Conservation (phyloP, 768 basidiomycete genomes). For the Tricholoma saponaceum region DNA sequence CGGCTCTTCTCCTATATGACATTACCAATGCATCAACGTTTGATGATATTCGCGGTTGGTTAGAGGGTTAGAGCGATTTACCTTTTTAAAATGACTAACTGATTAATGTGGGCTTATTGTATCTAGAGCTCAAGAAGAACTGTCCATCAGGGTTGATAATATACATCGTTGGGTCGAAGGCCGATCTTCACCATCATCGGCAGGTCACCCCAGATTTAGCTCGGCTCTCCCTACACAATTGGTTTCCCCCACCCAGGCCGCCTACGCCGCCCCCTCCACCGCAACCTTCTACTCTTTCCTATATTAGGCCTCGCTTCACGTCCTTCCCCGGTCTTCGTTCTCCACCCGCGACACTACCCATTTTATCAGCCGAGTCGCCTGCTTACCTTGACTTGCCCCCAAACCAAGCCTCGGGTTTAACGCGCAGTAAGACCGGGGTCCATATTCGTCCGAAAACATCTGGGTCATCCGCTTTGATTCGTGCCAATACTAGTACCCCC, state of each 20-base stretch:
- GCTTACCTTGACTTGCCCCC: conserved; percentile 62
- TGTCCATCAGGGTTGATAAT: conserved; percentile 86
- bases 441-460: conserved; percentile 44
- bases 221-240: conserved; percentile 77
- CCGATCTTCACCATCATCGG: conserved; percentile 67
- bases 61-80: conserved; percentile 57
- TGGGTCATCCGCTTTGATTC: conserved; percentile 36
- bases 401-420: conserved; percentile 46
- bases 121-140: conserved; percentile 83
- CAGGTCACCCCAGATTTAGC: conserved; percentile 81
- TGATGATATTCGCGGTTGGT: conserved; percentile 89
- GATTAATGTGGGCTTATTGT: conserved; percentile 14
- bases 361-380: conserved; percentile 51
- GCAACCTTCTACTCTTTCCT: conserved; percentile 63
- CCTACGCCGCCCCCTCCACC: conserved; percentile 64
- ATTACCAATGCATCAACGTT: conserved; percentile 88
- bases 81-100: conserved; percentile 12
- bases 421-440: conserved; percentile 47
- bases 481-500: conserved; percentile 44
- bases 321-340: conserved; percentile 67
- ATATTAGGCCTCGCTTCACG: conserved; percentile 75
- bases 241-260: conserved; percentile 80
- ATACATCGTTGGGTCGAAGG: conserved; percentile 93
- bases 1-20: conserved; percentile 92
- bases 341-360: conserved; percentile 42